Evolutionary conservation across 441 rosid species (phyloP), one percentile per base, ranked within the genome.

Genomic region (Mallotus japonicus): DNA sequence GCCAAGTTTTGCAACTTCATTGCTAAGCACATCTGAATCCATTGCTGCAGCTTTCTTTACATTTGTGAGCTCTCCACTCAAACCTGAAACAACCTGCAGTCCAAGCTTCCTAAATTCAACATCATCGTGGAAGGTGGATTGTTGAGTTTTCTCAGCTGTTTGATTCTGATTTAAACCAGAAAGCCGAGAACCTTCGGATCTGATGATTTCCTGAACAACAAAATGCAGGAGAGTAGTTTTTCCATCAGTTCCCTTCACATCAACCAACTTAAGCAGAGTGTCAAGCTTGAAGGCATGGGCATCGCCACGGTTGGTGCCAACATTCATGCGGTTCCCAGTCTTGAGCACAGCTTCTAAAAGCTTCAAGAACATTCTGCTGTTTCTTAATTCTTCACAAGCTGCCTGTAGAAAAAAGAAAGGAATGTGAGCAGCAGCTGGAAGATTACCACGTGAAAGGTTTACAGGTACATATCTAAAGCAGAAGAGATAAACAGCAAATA

Each of bases 271-370:
- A 37, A 91, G 80, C 50, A 93, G 93, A 0, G 97, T 93, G 75
- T 93, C 96, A 9, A 93, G 96, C 89, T 91, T 93, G 86, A 91
- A 91, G 16, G 98, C 96, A 1, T 82, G 92, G 0, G 98, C 98
- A 42, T 89, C 95, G 0, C 98, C 96, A 11, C 93, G 87, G 73
- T 88, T 90, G 13, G 98, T 93, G 62, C 95, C 96, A 46, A 90
- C 90, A 51, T 93, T 91, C 98, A 91, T 91, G 17, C 94, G 83
- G 81, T 93, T 91, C 53, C 98, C 96, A 0, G 97, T 91, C 75
- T 84, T 90, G 15, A 91, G 91, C 61, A 93, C 97, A 6, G 98
- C 97, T 80, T 93, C 96, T 14, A 90, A 65, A 74, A 93, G 97
- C 84, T 91, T 93, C 67, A 90, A 76, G 81, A 93, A 93, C 92